Conservation (phyloP, 805 yeast species). For the Yarrowia divulgata region DNA sequence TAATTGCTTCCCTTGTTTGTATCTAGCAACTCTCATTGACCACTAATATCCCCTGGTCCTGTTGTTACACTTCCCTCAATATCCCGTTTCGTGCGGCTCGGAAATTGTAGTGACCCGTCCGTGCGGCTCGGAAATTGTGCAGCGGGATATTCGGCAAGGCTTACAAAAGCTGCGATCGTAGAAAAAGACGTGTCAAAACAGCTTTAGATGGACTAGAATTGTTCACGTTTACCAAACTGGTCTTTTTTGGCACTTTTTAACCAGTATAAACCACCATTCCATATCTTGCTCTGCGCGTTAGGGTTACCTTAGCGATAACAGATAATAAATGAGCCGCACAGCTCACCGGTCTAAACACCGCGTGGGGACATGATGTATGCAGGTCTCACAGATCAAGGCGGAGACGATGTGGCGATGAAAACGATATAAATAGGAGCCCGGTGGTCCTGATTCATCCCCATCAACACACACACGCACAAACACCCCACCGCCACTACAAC, state of each 20-base stretch:
- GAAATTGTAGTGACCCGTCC: neutral
- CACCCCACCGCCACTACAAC: neutral
- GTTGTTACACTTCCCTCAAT: too few relatives aligned
- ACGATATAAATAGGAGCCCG: neutral
- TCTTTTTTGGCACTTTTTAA: too few relatives aligned
- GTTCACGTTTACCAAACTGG: too few relatives aligned
- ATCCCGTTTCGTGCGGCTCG: neutral
- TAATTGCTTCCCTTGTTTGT: too few relatives aligned
- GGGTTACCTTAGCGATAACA: neutral
- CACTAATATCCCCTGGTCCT: too few relatives aligned
- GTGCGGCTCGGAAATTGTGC: neutral
- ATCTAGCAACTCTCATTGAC: too few relatives aligned
- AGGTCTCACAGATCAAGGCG: neutral
- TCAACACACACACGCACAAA: neutral
- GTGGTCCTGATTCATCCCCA: neutral
- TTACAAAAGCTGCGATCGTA: too few relatives aligned
- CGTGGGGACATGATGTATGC: neutral
- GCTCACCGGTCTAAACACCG: neutral
- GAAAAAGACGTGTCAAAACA: too few relatives aligned
- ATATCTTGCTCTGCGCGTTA: neutral
- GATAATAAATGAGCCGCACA: neutral
- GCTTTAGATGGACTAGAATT: too few relatives aligned
- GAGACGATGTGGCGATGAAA: neutral
- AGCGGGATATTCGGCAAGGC: neutral
- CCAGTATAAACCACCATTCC: too few relatives aligned